Percentiles rank a stretch among this genome's conserved stretches.
Conservation (phyloP, 1,284 basidiomycete species). For the Melampsora larici-populina region DNA sequence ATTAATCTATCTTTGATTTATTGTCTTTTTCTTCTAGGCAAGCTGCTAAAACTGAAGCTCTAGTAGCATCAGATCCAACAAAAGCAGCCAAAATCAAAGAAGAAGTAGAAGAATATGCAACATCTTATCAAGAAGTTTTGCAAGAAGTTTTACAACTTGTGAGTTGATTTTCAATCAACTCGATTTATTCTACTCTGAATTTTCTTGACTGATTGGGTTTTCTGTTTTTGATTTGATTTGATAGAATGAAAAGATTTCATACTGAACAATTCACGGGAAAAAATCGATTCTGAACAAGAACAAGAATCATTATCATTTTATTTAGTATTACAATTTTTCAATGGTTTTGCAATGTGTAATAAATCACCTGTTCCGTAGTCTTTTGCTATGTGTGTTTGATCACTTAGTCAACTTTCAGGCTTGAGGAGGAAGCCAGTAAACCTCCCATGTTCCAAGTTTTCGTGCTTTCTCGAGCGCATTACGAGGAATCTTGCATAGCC, state of each 20-base stretch:
- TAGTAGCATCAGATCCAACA: constrained; percentile 30
- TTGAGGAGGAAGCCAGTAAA: too few species aligned
- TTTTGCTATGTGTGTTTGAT: too few species aligned
- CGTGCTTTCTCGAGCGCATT: too few species aligned
- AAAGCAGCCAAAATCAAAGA: constrained; percentile 40
- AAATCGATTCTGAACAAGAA: too few species aligned
- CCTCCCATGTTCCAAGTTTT: too few species aligned
- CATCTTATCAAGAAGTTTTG: constrained; percentile 30
- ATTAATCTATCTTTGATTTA: not conserved
- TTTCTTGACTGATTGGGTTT: not conserved
- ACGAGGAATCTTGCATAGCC: too few species aligned
- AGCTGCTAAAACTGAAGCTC: constrained; percentile 30
- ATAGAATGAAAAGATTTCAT: constrained; percentile 7
- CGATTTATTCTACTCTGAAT: not conserved
- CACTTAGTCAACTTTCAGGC: too few species aligned
- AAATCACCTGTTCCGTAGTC: too few species aligned
- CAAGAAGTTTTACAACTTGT: constrained; percentile 37
- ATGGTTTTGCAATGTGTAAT: too few species aligned
- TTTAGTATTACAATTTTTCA: too few species aligned
- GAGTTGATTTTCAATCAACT: not conserved
- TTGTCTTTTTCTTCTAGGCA: not conserved
- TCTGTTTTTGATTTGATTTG: not conserved
- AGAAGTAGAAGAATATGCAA: constrained; percentile 40
- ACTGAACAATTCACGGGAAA: not conserved
- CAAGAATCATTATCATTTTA: too few species aligned